phyloP scores from a whole-genome alignment of 345 rosid species.

The Aquilaria yunnanensis region DNA sequence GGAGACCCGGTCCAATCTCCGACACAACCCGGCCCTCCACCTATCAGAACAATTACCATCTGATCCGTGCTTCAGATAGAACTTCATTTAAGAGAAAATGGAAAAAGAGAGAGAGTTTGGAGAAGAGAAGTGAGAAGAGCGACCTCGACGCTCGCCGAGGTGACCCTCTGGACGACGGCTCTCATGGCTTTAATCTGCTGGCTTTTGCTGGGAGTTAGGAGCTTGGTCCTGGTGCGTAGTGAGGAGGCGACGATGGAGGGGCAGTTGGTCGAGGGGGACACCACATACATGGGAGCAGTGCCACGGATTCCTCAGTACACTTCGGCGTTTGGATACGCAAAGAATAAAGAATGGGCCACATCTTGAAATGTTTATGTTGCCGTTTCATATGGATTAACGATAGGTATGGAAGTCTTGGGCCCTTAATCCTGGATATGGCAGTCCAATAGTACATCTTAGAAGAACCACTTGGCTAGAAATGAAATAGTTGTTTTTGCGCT shows the following conservation, averaged over 20 bases:
- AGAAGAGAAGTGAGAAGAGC: neutral
- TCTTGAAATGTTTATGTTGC: too few relatives aligned
- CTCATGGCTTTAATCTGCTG: conserved; percentile 63
- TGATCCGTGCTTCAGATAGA: neutral
- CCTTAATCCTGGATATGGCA: too few relatives aligned
- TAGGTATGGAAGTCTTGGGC: too few relatives aligned
- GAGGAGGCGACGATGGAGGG: conserved; percentile 2
- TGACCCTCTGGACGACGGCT: conserved; percentile 78
- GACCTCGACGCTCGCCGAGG: conserved; percentile 74
- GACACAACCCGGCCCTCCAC: conserved; percentile 73
- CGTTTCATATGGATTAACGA: too few relatives aligned
- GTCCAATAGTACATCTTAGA: too few relatives aligned
- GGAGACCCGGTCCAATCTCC: conserved; percentile 84
- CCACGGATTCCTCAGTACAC: too few relatives aligned
- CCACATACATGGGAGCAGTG: too few relatives aligned
- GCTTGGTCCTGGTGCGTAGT: neutral
- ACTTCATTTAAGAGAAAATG: too few relatives aligned
- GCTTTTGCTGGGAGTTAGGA: neutral
- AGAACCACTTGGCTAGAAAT: too few relatives aligned
- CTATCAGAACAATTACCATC: conserved; percentile 18
- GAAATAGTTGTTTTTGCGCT: too few relatives aligned
- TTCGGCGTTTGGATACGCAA: too few relatives aligned
- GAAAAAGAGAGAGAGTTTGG: neutral
- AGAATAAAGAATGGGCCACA: too few relatives aligned
- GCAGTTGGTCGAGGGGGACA: neutral